phyloP scores from a whole-genome alignment of 768 basidiomycete species.

The Cytidiella melzeri region DNA sequence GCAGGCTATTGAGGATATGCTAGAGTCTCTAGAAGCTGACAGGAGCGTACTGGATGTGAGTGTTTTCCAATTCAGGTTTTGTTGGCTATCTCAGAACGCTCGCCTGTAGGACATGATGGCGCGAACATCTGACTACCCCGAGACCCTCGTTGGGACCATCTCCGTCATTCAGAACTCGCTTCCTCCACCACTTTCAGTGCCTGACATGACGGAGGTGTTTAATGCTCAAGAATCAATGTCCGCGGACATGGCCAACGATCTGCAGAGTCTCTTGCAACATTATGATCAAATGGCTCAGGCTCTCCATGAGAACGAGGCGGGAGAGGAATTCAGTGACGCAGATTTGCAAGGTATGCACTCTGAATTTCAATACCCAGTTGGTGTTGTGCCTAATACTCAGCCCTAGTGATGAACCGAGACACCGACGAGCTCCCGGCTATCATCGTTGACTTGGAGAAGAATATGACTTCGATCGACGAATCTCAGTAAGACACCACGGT shows the following conservation, averaged over 20 bases:
- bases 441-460: constrained; percentile 64
- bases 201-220: constrained; percentile 44
- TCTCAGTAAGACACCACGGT: constrained; percentile 45
- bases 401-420: constrained; percentile 72
- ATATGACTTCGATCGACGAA: constrained; percentile 43
- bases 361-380: background rate
- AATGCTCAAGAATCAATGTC: constrained; percentile 50
- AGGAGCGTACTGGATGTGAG: constrained; percentile 62
- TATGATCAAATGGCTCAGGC: constrained; percentile 74
- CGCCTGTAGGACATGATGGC: constrained; percentile 58
- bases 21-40: constrained; percentile 70
- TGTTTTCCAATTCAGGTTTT: too few species aligned
- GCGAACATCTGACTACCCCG: constrained; percentile 62
- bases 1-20: constrained; percentile 66
- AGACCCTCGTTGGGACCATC: constrained; percentile 52
- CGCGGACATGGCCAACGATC: constrained; percentile 62
- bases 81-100: background rate
- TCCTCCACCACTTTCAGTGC: constrained; percentile 31
- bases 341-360: constrained; percentile 62
- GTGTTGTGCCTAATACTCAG: background rate
- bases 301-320: constrained; percentile 61
- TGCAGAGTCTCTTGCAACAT: constrained; percentile 69
- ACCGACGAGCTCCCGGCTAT: constrained; percentile 73
- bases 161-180: constrained; percentile 48
- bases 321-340: constrained; percentile 58